Percentiles rank a stretch among this genome's conserved stretches.
phyloP scores from a whole-genome alignment of 805 yeast species.

The Cyberlindnera samutprakarnensis region DNA sequence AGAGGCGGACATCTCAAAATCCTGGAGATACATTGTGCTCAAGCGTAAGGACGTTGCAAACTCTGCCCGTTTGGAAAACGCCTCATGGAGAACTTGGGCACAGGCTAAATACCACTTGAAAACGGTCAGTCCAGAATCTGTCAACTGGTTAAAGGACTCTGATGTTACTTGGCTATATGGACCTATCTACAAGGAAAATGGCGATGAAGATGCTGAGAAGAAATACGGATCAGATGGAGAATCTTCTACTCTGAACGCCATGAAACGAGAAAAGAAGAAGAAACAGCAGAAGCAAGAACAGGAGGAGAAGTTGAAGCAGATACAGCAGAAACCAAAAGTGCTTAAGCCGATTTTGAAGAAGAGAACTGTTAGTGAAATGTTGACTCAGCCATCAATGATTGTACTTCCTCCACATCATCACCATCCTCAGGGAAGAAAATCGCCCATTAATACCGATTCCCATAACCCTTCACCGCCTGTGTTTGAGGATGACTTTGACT shows the following conservation, averaged over 20 bases:
- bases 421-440: constrained; percentile 6
- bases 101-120: constrained; percentile 70
- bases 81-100: constrained; percentile 98
- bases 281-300: constrained; percentile 8
- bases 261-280: constrained; percentile 16
- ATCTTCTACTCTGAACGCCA: constrained; percentile 20
- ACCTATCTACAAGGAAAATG: constrained; percentile 37
- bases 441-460: constrained; percentile 3
- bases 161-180: constrained; percentile 99
- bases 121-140: constrained; percentile 84
- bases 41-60: constrained; percentile 80
- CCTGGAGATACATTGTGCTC: constrained; percentile 89
- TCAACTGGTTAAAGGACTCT: constrained; percentile 94
- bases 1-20: constrained; percentile 83
- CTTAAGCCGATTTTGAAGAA: constrained; percentile 86
- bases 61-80: constrained; percentile 76
- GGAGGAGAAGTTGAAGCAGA: constrained; percentile 57
- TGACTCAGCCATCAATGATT: constrained; percentile 42
- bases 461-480: constrained; percentile 19
- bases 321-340: constrained; percentile 28
- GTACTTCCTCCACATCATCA: constrained; percentile 17
- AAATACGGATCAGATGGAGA: constrained; percentile 35
- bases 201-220: constrained; percentile 14
- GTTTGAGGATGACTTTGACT: constrained; percentile 21
- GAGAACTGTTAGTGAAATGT: constrained; percentile 78